Evolutionary conservation across 768 basidiomycete species (phyloP), one percentile per base, ranked within the genome.

Genomic region (Suillus plorans): DNA sequence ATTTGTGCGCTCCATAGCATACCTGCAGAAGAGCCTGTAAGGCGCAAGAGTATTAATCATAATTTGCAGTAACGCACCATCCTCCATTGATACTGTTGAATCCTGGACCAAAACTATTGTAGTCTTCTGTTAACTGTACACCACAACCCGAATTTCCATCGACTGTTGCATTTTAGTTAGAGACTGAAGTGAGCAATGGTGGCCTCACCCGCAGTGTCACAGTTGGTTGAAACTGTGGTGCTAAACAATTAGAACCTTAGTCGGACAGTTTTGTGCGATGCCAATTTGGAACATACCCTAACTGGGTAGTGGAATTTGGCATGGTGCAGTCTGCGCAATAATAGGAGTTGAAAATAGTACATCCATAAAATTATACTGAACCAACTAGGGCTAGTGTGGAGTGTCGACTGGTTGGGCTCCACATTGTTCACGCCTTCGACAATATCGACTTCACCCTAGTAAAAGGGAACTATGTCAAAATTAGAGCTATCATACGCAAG

Each of bases 371-470:
- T 25, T 44, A 10, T 56, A 31, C 31, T 20, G 5, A 37, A 60
- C 78, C 56, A 64, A 82, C 85, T 77, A 13, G 84, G 67, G 62
- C 76, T 77, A 5, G 88, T 89, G 72, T 90, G 89, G 45, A 90
- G 76, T 0, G 86, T 84, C 2, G 80, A 78, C 64, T 80, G 77
- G 69, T 88, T 85, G 3, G 84, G 80, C 16, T 74, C 74, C 62
- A 82, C 76, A 68, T 86, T 77, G 68, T 89, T 89, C 16, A 88
- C 86, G 50, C 78, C 74, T 58, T 75, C 74, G 8, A 75, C 67
- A 9, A 77, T 75, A 53, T 77, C 74, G 6, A 77, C 56, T 44
- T 75, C 74, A 22, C 76, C 74, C 74, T 75, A 39, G 6, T 12
- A n/a, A 10, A 42, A 59, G 1, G 12, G 58, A 20, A 64, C 44